Evolutionary conservation across 2,329 filamentous ascomycete species (phyloP).

Genomic region (Fusarium torulosum): DNA sequence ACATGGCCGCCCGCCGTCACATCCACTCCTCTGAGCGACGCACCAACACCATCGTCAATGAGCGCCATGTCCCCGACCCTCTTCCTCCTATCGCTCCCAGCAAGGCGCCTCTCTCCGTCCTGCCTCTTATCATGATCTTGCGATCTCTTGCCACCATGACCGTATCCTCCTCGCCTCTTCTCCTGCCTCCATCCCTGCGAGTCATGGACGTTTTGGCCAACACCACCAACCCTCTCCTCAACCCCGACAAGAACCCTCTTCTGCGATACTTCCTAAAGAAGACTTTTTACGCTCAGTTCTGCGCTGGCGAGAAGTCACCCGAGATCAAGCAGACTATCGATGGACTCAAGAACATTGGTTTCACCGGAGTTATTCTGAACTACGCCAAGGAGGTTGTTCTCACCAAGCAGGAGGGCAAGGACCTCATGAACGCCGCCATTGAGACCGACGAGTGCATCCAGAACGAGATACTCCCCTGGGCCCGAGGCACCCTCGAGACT

Average conservation of each 20-base stretch:
- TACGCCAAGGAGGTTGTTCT: conserved; percentile 87
- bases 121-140: conserved; percentile 75
- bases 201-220: conserved; percentile 78
- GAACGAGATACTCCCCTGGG: conserved; percentile 78
- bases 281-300: conserved; percentile 93
- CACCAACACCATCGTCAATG: conserved; percentile 53
- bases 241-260: conserved; percentile 80
- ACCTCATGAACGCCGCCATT: conserved; percentile 61
- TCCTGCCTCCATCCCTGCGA: conserved; percentile 77
- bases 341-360: conserved; percentile 79
- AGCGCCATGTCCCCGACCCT: conserved; percentile 49
- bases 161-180: conserved; percentile 76
- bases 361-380: conserved; percentile 84
- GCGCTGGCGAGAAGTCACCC: conserved; percentile 78
- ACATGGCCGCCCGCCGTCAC: conserved; percentile 43
- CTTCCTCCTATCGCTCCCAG: conserved; percentile 46
- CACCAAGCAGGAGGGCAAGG: conserved; percentile 63
- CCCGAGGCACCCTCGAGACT: conserved; percentile 78
- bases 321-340: conserved; percentile 77
- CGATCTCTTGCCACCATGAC: conserved; percentile 77
- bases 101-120: conserved; percentile 69
- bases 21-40: conserved; percentile 56
- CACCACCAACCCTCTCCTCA: conserved; percentile 73
- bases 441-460: conserved; percentile 63
- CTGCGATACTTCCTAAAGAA: conserved; percentile 78